Percentiles rank a stretch among this genome's conserved stretches.
Evolutionary conservation across 1,284 basidiomycete species (phyloP).

Genomic region (Pseudozyma flocculosa): DNA sequence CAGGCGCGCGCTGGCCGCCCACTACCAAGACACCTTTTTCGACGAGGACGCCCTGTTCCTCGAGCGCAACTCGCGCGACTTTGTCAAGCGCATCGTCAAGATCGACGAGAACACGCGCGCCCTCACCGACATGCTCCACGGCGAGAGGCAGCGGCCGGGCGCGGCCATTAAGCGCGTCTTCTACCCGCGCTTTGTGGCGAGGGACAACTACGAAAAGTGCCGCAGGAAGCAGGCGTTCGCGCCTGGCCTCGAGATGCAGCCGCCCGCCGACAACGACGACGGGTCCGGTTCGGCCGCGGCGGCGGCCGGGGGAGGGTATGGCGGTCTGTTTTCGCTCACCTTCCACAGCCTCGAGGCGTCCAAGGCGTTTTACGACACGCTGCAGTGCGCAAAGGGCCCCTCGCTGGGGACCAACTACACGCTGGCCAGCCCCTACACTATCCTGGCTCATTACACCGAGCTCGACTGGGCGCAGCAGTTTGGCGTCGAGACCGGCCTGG

Average conservation of each 20-base stretch:
- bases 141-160: conserved; percentile 20
- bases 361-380: conserved; percentile 79
- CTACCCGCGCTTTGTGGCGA: conserved; percentile 81
- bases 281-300: background rate
- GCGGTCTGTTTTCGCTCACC: conserved; percentile 87
- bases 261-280: background rate
- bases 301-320: conserved; percentile 66
- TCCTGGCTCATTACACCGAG: conserved; percentile 88
- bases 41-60: conserved; percentile 92
- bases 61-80: conserved; percentile 96
- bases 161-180: conserved; percentile 77
- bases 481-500: conserved; percentile 81
- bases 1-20: conserved; percentile 65
- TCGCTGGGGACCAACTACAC: conserved; percentile 96
- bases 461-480: conserved; percentile 85
- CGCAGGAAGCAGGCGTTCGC: conserved; percentile 60
- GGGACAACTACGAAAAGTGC: conserved; percentile 72
- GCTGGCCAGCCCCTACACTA: conserved; percentile 85
- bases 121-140: conserved; percentile 75
- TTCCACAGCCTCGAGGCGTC: conserved; percentile 74
- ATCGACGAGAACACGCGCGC: conserved; percentile 84
- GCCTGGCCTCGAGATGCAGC: conserved; percentile 3
- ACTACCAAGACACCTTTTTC: conserved; percentile 85
- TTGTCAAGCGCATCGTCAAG: conserved; percentile 70
- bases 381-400: conserved; percentile 85